A percentile compares a stretch with the other conserved stretches of the same genome.
phyloP scores from a whole-genome alignment of 495 filamentous ascomycete genomes.

The Penicillium ucsense region DNA sequence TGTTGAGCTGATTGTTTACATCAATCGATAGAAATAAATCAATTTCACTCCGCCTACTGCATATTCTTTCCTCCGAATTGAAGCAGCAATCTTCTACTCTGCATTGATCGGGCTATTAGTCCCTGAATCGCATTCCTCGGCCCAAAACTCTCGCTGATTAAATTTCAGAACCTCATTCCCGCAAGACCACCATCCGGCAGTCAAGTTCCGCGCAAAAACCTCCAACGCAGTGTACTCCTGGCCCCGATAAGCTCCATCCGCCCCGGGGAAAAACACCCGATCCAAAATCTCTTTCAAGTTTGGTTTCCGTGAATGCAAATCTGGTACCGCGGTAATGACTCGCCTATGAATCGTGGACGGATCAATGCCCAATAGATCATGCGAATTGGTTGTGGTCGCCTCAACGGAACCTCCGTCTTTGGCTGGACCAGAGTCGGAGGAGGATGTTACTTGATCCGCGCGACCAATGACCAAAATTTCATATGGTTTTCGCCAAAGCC shows the following conservation, averaged over 20 bases:
- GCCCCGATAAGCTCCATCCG: not conserved
- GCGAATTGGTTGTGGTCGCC: not conserved
- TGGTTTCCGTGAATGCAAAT: conserved; percentile 88
- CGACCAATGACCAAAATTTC: conserved; percentile 69
- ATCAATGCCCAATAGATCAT: conserved; percentile 6
- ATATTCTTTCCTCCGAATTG: too few species aligned
- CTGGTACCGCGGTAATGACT: conserved; percentile 72
- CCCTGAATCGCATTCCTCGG: not conserved
- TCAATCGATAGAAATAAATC: too few species aligned
- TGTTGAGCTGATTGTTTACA: too few species aligned
- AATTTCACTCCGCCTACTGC: too few species aligned
- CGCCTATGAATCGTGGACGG: conserved; percentile 28
- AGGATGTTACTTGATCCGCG: conserved; percentile 4
- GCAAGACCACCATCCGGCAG: conserved; percentile 82
- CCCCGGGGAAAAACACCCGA: conserved; percentile 28
- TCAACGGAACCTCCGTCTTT: not conserved
- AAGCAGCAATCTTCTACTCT: too few species aligned
- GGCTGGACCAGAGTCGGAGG: not conserved
- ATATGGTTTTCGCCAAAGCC: conserved; percentile 74
- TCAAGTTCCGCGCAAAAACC: conserved; percentile 80
- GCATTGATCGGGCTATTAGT: too few species aligned
- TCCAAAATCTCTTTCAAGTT: conserved; percentile 51
- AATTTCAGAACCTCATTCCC: conserved; percentile 81
- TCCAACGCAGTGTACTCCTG: conserved; percentile 58
- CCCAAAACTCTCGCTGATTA: conserved; percentile 63